Conservation (phyloP, 495 filamentous ascomycete species). For the Penicillium argentinense region DNA sequence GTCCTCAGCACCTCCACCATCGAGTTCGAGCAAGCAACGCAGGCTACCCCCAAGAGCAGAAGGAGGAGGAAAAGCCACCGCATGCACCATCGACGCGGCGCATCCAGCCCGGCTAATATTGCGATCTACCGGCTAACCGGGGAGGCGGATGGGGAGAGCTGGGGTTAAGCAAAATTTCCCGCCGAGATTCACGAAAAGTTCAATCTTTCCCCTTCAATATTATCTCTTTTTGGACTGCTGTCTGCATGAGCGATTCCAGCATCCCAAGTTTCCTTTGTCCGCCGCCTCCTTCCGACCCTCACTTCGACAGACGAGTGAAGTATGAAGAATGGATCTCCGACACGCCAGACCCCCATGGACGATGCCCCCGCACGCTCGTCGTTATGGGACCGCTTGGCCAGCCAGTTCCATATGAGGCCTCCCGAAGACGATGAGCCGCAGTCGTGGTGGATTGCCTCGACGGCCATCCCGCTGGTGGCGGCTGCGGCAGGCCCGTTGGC, state of each 20-base stretch:
- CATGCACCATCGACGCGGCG: neutral
- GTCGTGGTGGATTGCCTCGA: conserved; percentile 79
- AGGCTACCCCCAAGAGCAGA: too few relatives aligned
- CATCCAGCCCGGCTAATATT: conserved; percentile 5
- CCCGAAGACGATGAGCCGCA: conserved; percentile 51
- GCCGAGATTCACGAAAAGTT: neutral
- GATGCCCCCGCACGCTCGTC: conserved; percentile 3
- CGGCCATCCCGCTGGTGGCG: conserved; percentile 70
- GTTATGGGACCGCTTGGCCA: conserved; percentile 18
- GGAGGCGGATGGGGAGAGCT: too few relatives aligned
- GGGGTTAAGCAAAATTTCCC: neutral
- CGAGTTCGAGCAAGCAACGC: too few relatives aligned
- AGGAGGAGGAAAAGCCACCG: too few relatives aligned
- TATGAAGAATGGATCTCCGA: conserved; percentile 23
- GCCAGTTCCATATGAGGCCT: conserved; percentile 40
- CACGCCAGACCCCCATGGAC: conserved; percentile 2
- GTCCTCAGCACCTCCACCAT: too few relatives aligned
- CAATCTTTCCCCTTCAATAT: neutral
- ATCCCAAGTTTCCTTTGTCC: too few relatives aligned
- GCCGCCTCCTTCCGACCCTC: neutral
- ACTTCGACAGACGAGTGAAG: conserved; percentile 5
- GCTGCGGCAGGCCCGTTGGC: conserved; percentile 72
- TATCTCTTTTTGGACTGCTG: neutral
- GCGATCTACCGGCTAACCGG: conserved; percentile 8
- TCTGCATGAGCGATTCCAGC: too few relatives aligned